Conservation (phyloP, 345 rosid genomes). For the Pistacia vera region DNA sequence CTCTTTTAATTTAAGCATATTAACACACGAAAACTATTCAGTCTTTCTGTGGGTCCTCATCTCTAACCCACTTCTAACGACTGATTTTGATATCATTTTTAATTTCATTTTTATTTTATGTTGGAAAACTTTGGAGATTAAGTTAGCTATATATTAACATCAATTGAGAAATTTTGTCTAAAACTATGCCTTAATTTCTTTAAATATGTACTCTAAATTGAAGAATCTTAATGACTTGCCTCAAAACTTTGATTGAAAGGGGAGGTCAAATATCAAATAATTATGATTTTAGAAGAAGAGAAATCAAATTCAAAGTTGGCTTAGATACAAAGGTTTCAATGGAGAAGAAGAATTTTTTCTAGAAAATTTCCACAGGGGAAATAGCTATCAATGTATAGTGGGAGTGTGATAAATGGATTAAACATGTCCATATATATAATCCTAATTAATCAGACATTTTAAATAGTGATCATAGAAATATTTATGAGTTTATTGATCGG, state of each 20-base stretch:
- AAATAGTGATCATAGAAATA: neutral
- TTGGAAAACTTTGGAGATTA: neutral
- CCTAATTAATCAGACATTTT: no score
- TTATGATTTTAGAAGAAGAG: neutral
- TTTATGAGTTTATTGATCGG: neutral
- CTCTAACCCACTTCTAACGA: slow-evolving; percentile 18
- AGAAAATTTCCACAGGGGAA: neutral
- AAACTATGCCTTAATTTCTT: neutral
- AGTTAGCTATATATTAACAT: neutral
- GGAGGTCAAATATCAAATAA: neutral
- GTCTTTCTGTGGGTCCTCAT: slow-evolving; percentile 19
- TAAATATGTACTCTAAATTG: neutral
- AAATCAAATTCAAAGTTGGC: neutral
- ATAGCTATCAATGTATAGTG: neutral
- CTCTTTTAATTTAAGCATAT: neutral
- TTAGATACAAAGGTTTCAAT: neutral
- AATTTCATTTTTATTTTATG: neutral
- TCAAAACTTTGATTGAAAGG: neutral
- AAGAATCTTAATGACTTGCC: neutral
- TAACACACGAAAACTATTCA: slow-evolving; percentile 27
- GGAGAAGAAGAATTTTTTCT: neutral
- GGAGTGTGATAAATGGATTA: neutral
- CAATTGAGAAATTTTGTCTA: neutral
- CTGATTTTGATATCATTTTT: neutral
- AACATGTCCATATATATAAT: no score